Base-by-base conservation (phyloP, 2,329 filamentous ascomycete genomes). In the Diaporthe ilicicola region DNA sequence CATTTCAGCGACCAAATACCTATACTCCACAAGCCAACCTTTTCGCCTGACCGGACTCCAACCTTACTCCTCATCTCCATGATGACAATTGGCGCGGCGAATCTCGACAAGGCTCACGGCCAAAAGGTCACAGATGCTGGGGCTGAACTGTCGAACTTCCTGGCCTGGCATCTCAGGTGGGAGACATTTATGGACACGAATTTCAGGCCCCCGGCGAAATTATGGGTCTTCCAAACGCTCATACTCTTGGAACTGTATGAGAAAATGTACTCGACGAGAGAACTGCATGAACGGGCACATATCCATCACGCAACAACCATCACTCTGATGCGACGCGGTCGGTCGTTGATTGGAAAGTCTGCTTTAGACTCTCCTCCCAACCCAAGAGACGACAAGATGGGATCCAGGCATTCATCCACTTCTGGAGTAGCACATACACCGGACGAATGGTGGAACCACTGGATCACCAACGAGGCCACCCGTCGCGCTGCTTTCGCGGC, bases 271-370 rank as follows among this genome's bases (percentile, higher is more conserved):
- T 96, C 94, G 48, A 97, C 95, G 0, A 89, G 95, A 74, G 92
- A 94, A 71, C 85, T 98, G 39, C 96, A 99, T 80, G 96, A 99
- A 81, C 89, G 96, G 74, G 95, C 95, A 1, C 95, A 98, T 76
- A 97, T 98, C 55, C 95, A 98, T 77, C 96, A 99, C 79, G 95
- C 95, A 17, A 98, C 95, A 0, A 98, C 95, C 0, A 90, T 99
- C 74, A 97, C 95, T 0, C 84, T 98, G 71, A 98, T 99, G 95
- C 92, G 96, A 44, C 90, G 96, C 76, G 96, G 96, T 6, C 93
- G 94, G 76, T 97, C 95, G 2, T 84, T 99, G 17, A 95, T 97
- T 73, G 95, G 95, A 10, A 91, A 94, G 75, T 94, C 93, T 19
- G 90, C 93, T 0, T 86, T 94, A 56, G 95, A 98, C 76, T 95